phyloP scores from a whole-genome alignment of 345 rosid species.

The Corymbia maculata region DNA sequence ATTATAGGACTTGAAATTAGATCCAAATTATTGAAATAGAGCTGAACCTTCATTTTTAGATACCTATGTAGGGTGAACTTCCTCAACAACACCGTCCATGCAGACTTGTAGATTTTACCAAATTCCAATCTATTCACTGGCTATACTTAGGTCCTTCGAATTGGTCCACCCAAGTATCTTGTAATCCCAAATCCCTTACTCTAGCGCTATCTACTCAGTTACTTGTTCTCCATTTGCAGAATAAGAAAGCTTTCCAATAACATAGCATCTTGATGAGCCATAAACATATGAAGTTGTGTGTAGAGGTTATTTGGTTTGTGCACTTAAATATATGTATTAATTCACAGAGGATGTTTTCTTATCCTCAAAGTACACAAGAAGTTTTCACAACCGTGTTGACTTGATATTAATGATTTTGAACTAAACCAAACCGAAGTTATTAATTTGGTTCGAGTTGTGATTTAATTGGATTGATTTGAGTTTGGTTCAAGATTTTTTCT shows the following conservation, averaged over 20 bases:
- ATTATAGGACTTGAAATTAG: not conserved
- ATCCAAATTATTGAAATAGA: not conserved
- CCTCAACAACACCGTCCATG: rapidly evolving
- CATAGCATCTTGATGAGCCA: not conserved
- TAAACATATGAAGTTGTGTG: not conserved
- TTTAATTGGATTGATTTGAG: not conserved
- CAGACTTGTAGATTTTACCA: not conserved
- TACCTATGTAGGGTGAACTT: not conserved
- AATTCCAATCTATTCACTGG: not conserved
- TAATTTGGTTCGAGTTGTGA: not conserved
- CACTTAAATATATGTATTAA: not conserved
- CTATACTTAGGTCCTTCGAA: not conserved
- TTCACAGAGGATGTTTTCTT: not conserved
- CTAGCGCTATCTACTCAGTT: not conserved
- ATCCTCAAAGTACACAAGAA: not conserved
- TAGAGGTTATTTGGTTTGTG: not conserved
- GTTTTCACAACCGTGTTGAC: not conserved
- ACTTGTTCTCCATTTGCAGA: not conserved
- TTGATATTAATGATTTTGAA: not conserved
- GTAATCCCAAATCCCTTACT: not conserved
- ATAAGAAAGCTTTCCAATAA: not conserved
- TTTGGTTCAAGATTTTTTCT: not conserved
- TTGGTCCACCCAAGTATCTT: not conserved
- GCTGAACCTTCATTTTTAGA: not conserved
- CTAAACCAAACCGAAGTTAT: not conserved